Evolutionary conservation across 78 protist species (phyloP).

Genomic region (Tieghemostelium lacteum): DNA sequence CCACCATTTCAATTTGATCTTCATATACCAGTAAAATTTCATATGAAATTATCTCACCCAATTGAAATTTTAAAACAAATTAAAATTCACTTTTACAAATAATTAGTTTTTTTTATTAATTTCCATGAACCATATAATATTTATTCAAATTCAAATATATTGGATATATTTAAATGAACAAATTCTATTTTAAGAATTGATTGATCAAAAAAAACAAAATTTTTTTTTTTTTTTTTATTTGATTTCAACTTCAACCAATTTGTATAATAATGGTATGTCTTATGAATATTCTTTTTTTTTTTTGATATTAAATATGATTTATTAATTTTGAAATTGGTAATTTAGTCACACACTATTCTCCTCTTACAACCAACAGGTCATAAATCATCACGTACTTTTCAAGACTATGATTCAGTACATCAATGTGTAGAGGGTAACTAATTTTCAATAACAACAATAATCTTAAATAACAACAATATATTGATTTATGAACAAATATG

Average conservation of each 20-base stretch:
- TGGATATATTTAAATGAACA: too few species aligned
- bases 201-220: neutral
- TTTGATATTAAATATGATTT: neutral
- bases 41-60: too few species aligned
- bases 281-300: too few species aligned
- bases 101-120: too few species aligned
- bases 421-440: slow-evolving; percentile 43
- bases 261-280: neutral
- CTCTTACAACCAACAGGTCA: slow-evolving; percentile 27
- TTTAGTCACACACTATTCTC: slow-evolving; percentile 54
- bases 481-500: neutral
- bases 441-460: neutral
- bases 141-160: too few species aligned
- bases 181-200: too few species aligned
- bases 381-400: slow-evolving; percentile 69
- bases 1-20: too few species aligned
- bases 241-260: neutral
- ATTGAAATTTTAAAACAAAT: too few species aligned
- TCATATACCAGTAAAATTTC: too few species aligned
- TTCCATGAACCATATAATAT: too few species aligned
- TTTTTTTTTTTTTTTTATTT: neutral
- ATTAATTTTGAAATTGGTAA: neutral
- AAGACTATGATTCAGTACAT: slow-evolving; percentile 69
- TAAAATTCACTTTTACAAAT: too few species aligned
- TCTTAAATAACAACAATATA: neutral